Conservation (phyloP, 441 rosid genomes). For the Croton laevigatus region DNA sequence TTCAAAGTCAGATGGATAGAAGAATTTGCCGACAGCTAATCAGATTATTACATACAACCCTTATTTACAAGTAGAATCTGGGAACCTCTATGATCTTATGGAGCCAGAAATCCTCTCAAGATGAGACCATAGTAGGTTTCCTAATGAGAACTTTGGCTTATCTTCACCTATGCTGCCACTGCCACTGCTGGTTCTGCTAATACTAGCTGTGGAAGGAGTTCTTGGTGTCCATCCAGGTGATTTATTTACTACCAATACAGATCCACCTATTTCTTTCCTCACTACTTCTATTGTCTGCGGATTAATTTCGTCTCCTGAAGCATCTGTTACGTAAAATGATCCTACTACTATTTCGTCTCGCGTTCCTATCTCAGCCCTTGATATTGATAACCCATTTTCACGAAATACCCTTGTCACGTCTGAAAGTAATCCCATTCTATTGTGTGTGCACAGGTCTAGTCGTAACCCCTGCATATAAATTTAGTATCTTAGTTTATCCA, state of each 20-base stretch:
- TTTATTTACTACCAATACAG: conserved; percentile 40
- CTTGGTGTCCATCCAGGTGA: conserved; percentile 31
- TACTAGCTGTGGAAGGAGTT: conserved; percentile 29
- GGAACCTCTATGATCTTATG: conserved; percentile 30
- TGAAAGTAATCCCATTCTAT: conserved; percentile 60
- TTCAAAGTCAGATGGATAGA: not conserved
- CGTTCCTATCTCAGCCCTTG: conserved; percentile 54
- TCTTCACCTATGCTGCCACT: conserved; percentile 32
- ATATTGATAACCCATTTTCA: conserved; percentile 67
- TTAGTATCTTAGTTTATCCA: not conserved
- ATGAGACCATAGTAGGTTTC: conserved; percentile 69
- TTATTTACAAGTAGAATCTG: conserved; percentile 18
- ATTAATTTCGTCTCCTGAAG: conserved; percentile 49
- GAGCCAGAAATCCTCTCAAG: conserved; percentile 66
- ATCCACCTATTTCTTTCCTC: conserved; percentile 56
- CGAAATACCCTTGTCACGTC: conserved; percentile 61
- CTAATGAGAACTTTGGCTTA: conserved; percentile 51
- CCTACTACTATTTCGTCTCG: conserved; percentile 55
- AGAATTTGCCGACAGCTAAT: not conserved
- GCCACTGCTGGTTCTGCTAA: conserved; percentile 28
- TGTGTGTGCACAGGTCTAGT: conserved; percentile 49
- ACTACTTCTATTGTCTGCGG: conserved; percentile 41
- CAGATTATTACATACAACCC: conserved; percentile 14
- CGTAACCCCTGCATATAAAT: conserved; percentile 50
- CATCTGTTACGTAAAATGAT: conserved; percentile 63